Conservation (phyloP, 176 grass and related monocot species). For the Triticum timopheevii region DNA sequence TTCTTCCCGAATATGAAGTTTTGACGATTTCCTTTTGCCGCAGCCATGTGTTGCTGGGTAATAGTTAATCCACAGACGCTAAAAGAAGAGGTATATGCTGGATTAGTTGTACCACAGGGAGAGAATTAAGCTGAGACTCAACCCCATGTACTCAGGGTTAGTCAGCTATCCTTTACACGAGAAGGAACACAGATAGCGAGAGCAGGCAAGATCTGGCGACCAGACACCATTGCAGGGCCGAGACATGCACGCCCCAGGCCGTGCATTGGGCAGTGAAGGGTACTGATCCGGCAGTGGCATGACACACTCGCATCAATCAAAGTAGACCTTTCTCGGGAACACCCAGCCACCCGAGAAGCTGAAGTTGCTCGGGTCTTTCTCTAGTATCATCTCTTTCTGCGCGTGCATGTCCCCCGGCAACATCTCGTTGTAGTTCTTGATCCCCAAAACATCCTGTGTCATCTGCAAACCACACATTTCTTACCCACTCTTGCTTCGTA, state of each 20-base stretch:
- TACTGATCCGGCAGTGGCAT: conserved; percentile 65
- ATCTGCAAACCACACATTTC: conserved; percentile 24
- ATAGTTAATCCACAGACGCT: background rate
- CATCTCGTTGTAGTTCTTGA: conserved; percentile 73
- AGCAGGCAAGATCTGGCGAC: background rate
- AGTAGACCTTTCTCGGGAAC: conserved; percentile 63
- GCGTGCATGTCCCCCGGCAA: conserved; percentile 58
- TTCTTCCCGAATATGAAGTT: too few species aligned
- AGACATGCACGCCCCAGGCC: background rate
- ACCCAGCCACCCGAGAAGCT: conserved; percentile 62
- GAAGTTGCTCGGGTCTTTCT: conserved; percentile 52
- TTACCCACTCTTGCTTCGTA: background rate
- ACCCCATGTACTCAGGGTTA: background rate
- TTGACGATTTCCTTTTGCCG: too few species aligned
- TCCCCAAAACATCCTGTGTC: conserved; percentile 76
- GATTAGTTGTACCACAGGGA: background rate
- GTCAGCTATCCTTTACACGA: background rate
- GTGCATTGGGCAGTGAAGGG: conserved; percentile 47
- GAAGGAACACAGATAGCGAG: background rate
- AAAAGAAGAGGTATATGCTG: background rate
- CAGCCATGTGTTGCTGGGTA: too few species aligned
- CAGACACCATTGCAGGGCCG: background rate
- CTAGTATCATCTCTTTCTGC: conserved; percentile 66
- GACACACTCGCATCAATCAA: conserved; percentile 61
- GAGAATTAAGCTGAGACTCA: background rate